Evolutionary conservation across 768 basidiomycete genomes (phyloP), one percentile per base, ranked within the genome.

Genomic region (Neoboletus magnificus): DNA sequence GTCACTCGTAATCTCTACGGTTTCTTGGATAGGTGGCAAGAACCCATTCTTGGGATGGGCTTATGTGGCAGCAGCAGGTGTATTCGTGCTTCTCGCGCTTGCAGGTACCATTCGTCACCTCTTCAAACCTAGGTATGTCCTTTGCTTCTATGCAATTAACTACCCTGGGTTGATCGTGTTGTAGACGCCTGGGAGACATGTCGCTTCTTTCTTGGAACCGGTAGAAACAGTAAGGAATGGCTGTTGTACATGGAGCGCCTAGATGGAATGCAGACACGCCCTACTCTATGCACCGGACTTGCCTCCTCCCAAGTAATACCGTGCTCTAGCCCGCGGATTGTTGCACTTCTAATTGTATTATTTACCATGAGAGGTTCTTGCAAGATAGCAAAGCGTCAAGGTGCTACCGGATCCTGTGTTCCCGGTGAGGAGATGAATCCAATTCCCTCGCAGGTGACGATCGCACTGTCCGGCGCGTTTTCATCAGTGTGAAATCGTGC

Each of bases 11-110:
- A 90, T 99, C 59, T 94, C 94, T 42, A 98, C 96, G 4, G 93
- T 97, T 15, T 93, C 95, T 2, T 98, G 96, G 95, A 93, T 97
- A 68, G 97, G 97, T 12, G 97, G 97, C 39, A 95, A 96, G 76
- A 98, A 99, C 64, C 86, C 94, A 1, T 99, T 99, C 85, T 79
- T 99, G 20, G 97, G 97, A 9, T 98, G 95, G 93, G 92, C 94
- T 2, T 99, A 99, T 66, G 87, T 99, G 43, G 95, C 87, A 16
- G 84, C 93, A 1, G 85, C 95, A 2, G 83, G 81, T 18, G 78
- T 98, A 16, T 98, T 97, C 68, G 85, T 98, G 18, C 77, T 91
- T 13, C 82, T 99, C 40, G 94, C 92, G 25, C 71, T 98, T 47
- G 79, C 86, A 25, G 93, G 97, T 25, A 91, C 93, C n/a, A 82